These are phyloP conservation scores for Penicillium corylophilum DNA, from an alignment of 2,329 filamentous ascomycete genomes.

Conservation along the genomic window DNA sequence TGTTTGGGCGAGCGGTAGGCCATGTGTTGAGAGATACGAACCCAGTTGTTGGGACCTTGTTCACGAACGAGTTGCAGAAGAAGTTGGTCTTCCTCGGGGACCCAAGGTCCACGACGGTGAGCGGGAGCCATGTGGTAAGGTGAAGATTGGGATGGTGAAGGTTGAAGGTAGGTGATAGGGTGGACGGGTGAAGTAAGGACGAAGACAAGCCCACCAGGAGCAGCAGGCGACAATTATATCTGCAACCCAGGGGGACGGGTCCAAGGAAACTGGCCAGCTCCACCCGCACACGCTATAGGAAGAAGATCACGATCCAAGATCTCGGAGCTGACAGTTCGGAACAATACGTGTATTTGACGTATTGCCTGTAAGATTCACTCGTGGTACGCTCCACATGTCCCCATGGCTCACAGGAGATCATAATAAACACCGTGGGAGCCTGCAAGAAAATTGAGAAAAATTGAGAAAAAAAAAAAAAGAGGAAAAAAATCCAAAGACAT, in stretches of 20 bases:
- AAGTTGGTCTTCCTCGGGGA: constrained; percentile 69
- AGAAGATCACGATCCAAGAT: constrained; percentile 43
- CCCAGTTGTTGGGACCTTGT: constrained; percentile 84
- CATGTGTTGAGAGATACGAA: constrained; percentile 75
- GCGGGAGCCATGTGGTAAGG: constrained; percentile 43
- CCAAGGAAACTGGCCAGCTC: constrained; percentile 32
- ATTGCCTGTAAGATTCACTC: not conserved
- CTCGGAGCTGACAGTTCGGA: constrained; percentile 40
- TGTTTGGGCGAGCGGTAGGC: constrained; percentile 84
- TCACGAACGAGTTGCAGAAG: constrained; percentile 69
- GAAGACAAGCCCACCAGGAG: constrained; percentile 22
- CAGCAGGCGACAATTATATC: constrained; percentile 28
- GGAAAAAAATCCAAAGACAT: not conserved
- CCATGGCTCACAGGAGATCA: not conserved
- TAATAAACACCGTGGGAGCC: not conserved
- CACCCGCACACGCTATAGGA: constrained; percentile 36
- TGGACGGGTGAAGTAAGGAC: not conserved
- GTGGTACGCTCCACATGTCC: not conserved
- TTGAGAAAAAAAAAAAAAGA: too few species aligned
- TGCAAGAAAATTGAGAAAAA: too few species aligned
- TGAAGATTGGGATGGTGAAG: not conserved
- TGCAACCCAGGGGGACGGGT: constrained; percentile 36
- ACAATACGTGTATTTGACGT: constrained; percentile 15
- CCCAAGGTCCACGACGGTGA: constrained; percentile 80
- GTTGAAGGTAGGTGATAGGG: not conserved